Base-by-base conservation (phyloP, 768 basidiomycete species). In the Sarcodon aspratus region DNA sequence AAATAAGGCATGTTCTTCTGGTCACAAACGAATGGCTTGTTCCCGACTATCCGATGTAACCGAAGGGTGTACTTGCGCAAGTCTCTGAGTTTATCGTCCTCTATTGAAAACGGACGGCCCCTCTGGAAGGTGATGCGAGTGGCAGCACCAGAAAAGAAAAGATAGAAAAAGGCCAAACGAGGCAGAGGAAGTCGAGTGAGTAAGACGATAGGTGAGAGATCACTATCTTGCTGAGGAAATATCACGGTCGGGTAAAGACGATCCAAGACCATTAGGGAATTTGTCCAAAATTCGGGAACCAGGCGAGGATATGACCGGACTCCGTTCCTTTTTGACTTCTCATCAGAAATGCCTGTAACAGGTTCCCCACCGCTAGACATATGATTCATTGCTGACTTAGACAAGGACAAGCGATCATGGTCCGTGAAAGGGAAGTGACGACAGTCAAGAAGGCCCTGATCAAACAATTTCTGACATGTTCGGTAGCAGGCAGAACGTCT, bases 121-220 rank as follows among this genome's bases (percentile, higher is more conserved):
- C 66, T 73, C 40, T 62, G 59, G 36, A 79, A 68, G 36, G 62
- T 63, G 33, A 83, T 64, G 1, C 55, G 59, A 31, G 72, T 59
- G 0, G 73, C 62, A 6, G 66, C 53, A 0, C 78, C 77, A 3
- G 73, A 69, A 46, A 73, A 73, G 62, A 82, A 90, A 6, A 91
- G 60, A 44, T 70, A 69, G 63, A 90, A 79, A 33, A 62, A 55
- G 2, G 68, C 59, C 17, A 90, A 57, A 18, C 64, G 56, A 2
- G 88, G 85, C 7, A 90, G 66, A 12, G 85, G 82, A 21, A 70
- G 68, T 42, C 80, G 73, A 7, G 86, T 85, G 36, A 92, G 67
- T 34, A 92, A 59, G 13, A 79, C 59, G 48, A 92, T 65, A 3
- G 85, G 80, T 9, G 72, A 73, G 74, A n/a, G 64, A 52, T 27